Conservation (phyloP, 1,284 basidiomycete genomes). For the Vanrija sp. region DNA sequence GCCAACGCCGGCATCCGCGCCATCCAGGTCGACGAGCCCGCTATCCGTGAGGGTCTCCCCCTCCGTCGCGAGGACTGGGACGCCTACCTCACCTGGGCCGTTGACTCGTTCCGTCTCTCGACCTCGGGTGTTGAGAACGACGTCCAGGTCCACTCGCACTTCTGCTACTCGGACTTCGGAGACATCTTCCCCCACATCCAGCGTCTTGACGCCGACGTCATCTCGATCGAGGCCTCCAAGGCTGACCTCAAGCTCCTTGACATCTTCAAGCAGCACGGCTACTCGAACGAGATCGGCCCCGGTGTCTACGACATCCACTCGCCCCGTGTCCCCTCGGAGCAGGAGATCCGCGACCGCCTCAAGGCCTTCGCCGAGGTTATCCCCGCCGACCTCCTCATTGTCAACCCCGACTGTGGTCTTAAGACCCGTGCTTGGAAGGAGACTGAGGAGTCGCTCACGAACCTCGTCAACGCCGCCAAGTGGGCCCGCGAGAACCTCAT, state of each 20-base stretch:
- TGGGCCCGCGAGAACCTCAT: constrained; percentile 80
- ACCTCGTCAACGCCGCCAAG: constrained; percentile 82
- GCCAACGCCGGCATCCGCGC: constrained; percentile 96
- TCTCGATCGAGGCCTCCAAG: constrained; percentile 98
- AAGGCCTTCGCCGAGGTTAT: constrained; percentile 76
- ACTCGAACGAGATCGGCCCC: constrained; percentile 97
- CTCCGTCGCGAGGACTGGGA: constrained; percentile 94
- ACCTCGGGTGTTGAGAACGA: constrained; percentile 89
- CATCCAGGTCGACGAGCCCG: constrained; percentile 98
- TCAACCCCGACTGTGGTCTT: constrained; percentile 80
- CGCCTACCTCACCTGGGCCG: constrained; percentile 90
- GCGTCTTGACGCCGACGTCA: constrained; percentile 96
- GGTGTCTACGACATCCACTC: constrained; percentile 99
- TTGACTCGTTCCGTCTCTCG: constrained; percentile 94
- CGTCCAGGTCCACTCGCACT: constrained; percentile 96
- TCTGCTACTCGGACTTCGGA: constrained; percentile 71
- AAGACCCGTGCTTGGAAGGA: constrained; percentile 97
- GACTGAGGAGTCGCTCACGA: constrained; percentile 79
- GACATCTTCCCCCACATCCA: constrained; percentile 98
- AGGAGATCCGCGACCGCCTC: constrained; percentile 95
- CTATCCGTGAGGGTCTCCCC: constrained; percentile 97
- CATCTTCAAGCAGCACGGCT: constrained; percentile 92
- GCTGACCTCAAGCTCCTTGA: constrained; percentile 94
- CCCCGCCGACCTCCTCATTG: constrained; percentile 69
- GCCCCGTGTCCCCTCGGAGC: constrained; percentile 87